Evolutionary conservation across 2,329 filamentous ascomycete species (phyloP).

Genomic region (Davidsoniella eucalypti): DNA sequence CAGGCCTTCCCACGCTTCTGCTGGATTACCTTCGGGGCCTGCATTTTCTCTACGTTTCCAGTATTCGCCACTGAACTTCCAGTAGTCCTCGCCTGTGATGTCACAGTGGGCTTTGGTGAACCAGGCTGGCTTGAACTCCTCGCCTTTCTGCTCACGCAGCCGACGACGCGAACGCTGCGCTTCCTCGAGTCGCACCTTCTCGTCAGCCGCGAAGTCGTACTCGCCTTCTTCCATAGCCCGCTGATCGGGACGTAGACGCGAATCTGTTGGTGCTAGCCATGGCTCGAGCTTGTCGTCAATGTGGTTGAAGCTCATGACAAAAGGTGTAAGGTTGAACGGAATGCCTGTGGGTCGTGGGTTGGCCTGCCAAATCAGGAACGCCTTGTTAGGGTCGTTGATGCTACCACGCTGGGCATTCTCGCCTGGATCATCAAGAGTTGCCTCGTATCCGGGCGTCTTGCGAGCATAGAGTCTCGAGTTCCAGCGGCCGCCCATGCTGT

Average conservation of each 20-base stretch:
- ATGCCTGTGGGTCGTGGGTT: conserved; percentile 66
- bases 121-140: conserved; percentile 74
- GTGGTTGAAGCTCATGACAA: conserved; percentile 87
- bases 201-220: conserved; percentile 80
- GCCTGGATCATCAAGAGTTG: conserved; percentile 43
- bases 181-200: conserved; percentile 91
- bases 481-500: conserved; percentile 88
- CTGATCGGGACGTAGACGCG: conserved; percentile 82
- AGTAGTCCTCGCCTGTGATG: conserved; percentile 75
- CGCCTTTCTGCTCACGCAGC: conserved; percentile 56
- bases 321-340: conserved; percentile 93
- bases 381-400: conserved; percentile 51
- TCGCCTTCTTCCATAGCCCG: conserved; percentile 97
- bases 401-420: conserved; percentile 31
- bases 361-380: conserved; percentile 86
- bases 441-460: conserved; percentile 80
- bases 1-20: conserved; percentile 47
- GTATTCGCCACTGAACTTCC: conserved; percentile 78
- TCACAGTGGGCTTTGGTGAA: conserved; percentile 59
- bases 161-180: conserved; percentile 66
- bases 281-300: conserved; percentile 65
- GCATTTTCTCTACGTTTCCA: conserved; percentile 60
- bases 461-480: conserved; percentile 95
- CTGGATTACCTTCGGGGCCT: conserved; percentile 36
- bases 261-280: conserved; percentile 80